These are phyloP conservation scores for Theobroma cacao DNA, from an alignment of 345 rosid species.

Conservation along the genomic window DNA sequence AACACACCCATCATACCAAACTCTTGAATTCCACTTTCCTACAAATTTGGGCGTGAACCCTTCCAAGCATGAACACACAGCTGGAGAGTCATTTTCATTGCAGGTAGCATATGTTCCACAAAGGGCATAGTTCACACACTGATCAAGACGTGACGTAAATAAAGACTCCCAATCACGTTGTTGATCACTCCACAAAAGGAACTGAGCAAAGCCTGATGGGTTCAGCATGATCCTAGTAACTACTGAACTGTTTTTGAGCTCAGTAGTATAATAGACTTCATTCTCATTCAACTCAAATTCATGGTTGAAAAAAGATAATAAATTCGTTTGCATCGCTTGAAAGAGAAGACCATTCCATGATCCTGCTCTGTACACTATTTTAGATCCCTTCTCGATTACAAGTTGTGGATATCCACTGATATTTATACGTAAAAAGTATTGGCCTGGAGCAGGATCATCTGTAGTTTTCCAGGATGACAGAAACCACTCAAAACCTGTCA, in stretches of 20 bases:
- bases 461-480: constrained; percentile 38
- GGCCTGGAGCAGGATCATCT: constrained; percentile 40
- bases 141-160: constrained; percentile 30
- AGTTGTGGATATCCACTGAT: constrained; percentile 40
- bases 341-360: constrained; percentile 48
- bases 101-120: constrained; percentile 44
- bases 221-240: constrained; percentile 29
- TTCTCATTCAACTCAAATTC: constrained; percentile 23
- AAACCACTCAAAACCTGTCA: constrained; percentile 17
- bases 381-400: constrained; percentile 19
- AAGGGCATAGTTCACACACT: constrained; percentile 31
- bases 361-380: constrained; percentile 26
- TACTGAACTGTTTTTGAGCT: constrained; percentile 14
- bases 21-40: constrained; percentile 31
- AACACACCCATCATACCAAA: too few relatives aligned
- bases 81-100: constrained; percentile 32
- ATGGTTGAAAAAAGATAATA: constrained; percentile 9
- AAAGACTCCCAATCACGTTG: constrained; percentile 24
- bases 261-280: constrained; percentile 33
- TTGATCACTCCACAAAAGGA: constrained; percentile 28
- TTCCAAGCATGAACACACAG: too few relatives aligned
- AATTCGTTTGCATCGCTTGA: constrained; percentile 29
- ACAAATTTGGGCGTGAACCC: too few relatives aligned
- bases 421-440: constrained; percentile 25
- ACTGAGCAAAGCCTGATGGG: constrained; percentile 26